Percentiles rank a stretch among this genome's conserved stretches.
Conservation (phyloP, 352 stramenopile genomes). For the Phytophthora sojae region DNA sequence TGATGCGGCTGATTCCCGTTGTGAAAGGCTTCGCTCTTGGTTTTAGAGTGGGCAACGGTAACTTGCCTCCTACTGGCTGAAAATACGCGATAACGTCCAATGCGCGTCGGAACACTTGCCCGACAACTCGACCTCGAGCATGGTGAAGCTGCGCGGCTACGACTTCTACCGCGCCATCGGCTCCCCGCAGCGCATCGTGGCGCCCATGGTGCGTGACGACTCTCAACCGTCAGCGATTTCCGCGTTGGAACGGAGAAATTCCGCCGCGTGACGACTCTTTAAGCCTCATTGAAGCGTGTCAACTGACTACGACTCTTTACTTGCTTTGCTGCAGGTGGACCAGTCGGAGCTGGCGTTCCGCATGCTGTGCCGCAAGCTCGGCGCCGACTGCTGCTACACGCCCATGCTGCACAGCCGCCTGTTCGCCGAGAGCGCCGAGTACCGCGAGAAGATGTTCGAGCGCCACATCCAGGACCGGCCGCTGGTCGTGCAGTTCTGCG, state of each 20-base stretch:
- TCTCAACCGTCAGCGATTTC: neutral
- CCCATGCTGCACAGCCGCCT: conserved; percentile 98
- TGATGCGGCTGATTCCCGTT: conserved; percentile 2
- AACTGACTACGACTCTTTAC: neutral
- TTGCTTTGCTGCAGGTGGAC: conserved; percentile 78
- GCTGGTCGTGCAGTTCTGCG: conserved; percentile 97
- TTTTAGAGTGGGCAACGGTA: conserved; percentile 3
- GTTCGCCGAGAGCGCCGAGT: conserved; percentile 88
- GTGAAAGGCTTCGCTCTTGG: conserved; percentile 18
- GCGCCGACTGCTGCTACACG: conserved; percentile 97
- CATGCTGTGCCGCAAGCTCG: conserved; percentile 95
- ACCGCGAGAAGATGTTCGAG: conserved; percentile 89
- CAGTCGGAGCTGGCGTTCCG: conserved; percentile 98
- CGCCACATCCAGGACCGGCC: conserved; percentile 92
- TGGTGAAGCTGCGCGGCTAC: conserved; percentile 75
- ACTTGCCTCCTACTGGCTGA: conserved; percentile 21
- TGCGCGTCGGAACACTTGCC: conserved; percentile 5
- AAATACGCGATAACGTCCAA: conserved; percentile 6
- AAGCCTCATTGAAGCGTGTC: too few relatives aligned
- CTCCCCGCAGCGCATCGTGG: conserved; percentile 87
- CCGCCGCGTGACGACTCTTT: neutral
- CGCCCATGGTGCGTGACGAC: conserved; percentile 86
- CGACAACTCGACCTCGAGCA: conserved; percentile 3
- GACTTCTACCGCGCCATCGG: conserved; percentile 86
- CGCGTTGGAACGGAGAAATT: conserved; percentile 1